Conservation (phyloP, 768 basidiomycete species). For the Pisolithus orientalis region DNA sequence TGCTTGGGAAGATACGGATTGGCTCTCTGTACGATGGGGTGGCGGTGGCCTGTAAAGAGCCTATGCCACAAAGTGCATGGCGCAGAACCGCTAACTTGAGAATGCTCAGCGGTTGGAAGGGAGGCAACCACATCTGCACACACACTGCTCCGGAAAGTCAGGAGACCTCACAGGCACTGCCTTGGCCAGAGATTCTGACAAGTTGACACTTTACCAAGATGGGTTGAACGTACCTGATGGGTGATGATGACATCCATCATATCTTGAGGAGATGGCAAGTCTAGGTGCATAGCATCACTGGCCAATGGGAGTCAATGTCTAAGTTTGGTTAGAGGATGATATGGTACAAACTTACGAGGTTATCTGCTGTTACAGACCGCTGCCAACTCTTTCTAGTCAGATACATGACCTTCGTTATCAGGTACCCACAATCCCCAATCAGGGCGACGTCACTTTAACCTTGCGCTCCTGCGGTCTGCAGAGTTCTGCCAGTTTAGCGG, state of each 20-base stretch:
- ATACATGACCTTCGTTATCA: slow-evolving; percentile 15
- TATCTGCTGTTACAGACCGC: slow-evolving; percentile 11
- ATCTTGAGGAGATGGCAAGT: slow-evolving; percentile 1
- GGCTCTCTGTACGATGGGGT: neutral
- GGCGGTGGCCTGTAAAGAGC: neutral
- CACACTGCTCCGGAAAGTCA: neutral
- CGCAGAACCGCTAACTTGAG: no score
- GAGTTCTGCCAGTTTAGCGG: slow-evolving; percentile 24
- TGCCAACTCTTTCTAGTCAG: slow-evolving; percentile 20
- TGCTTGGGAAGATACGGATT: neutral
- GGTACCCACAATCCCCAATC: slow-evolving; percentile 16
- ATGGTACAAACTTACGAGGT: slow-evolving; percentile 21
- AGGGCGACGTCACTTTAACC: slow-evolving; percentile 10
- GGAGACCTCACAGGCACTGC: slow-evolving; percentile 16
- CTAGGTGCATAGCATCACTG: neutral
- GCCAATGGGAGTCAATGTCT: slow-evolving; percentile 20
- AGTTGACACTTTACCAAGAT: slow-evolving; percentile 11
- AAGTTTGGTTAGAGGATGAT: slow-evolving; percentile 27
- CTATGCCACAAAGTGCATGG: no score
- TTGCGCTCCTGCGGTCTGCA: slow-evolving; percentile 17
- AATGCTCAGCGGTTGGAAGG: no score
- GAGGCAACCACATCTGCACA: no score
- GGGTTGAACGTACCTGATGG: slow-evolving; percentile 10
- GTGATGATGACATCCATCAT: slow-evolving; percentile 9
- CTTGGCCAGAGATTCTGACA: slow-evolving; percentile 15